Evolutionary conservation across 78 protist genomes (phyloP).

Genomic region (Mastigamoeba balamuthi): DNA sequence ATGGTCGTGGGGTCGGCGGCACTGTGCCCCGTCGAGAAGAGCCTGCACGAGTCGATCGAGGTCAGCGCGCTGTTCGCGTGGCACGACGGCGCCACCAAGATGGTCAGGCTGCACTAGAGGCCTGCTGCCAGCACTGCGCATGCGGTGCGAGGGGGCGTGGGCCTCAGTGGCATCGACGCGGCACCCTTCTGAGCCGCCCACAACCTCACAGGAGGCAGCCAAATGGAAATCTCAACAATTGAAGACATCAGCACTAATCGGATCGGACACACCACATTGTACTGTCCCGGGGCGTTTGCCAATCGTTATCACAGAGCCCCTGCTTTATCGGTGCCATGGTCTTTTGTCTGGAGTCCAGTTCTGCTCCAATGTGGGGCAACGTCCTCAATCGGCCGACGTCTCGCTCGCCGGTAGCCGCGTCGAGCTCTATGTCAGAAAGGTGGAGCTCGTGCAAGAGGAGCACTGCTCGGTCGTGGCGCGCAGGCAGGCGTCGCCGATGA

Average conservation of each 20-base stretch:
- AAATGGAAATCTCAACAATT: too few species aligned
- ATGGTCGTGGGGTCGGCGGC: too few species aligned
- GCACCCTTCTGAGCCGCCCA: too few species aligned
- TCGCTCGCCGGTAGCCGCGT: not conserved
- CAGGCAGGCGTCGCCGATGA: slow-evolving; percentile 51
- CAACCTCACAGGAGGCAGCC: too few species aligned
- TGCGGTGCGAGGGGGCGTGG: too few species aligned
- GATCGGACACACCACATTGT: slow-evolving; percentile 1
- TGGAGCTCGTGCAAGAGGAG: not conserved
- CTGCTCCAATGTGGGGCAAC: slow-evolving; percentile 3
- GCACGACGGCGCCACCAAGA: slow-evolving; percentile 76
- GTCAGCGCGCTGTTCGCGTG: too few species aligned
- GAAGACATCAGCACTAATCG: too few species aligned
- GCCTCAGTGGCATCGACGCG: too few species aligned
- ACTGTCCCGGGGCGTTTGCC: too few species aligned
- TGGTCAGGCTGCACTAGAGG: slow-evolving; percentile 47
- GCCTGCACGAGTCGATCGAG: too few species aligned
- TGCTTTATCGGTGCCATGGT: slow-evolving; percentile 12
- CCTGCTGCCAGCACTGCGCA: slow-evolving; percentile 4
- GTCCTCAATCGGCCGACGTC: slow-evolving; percentile 22
- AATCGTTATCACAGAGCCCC: too few species aligned
- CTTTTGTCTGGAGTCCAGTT: slow-evolving; percentile 31
- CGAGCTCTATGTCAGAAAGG: not conserved
- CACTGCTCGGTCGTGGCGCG: slow-evolving; percentile 9
- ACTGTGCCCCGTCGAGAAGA: too few species aligned